These are phyloP conservation scores for Coix lacrymajobi DNA, from an alignment of 176 grass and related monocot species.

Conservation along the genomic window DNA sequence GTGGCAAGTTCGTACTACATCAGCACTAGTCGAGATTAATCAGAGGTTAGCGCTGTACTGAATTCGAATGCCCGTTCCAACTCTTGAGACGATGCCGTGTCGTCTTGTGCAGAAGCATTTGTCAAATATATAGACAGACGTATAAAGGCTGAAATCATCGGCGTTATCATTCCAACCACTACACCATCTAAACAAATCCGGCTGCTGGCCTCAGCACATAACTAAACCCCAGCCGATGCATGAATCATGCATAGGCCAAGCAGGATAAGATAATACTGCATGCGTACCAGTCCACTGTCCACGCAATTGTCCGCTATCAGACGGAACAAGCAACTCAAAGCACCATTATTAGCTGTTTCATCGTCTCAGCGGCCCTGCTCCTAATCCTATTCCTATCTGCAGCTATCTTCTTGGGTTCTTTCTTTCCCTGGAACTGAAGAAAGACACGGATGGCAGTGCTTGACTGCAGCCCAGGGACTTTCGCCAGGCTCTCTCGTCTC, in stretches of 20 bases:
- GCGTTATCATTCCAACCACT: constrained; percentile 35
- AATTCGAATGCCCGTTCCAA: not conserved
- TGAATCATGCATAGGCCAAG: constrained; percentile 9
- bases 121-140: not conserved
- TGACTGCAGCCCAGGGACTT: not conserved
- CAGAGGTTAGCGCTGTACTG: not conserved
- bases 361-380: not conserved
- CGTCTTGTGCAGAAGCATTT: constrained; percentile 1
- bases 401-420: not conserved
- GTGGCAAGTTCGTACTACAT: constrained; percentile 8
- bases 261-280: not conserved
- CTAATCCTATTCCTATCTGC: not conserved
- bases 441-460: not conserved
- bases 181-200: constrained; percentile 21
- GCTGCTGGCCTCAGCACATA: constrained; percentile 1
- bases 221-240: constrained; percentile 5
- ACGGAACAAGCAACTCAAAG: not conserved
- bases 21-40: not conserved
- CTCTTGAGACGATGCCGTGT: not conserved
- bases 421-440: not conserved
- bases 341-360: not conserved
- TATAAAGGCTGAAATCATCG: not conserved
- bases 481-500: not conserved
- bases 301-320: not conserved
- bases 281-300: not conserved